These are phyloP conservation scores for Trichophyton benhamiae DNA, from an alignment of 2,329 filamentous ascomycete genomes.

Conservation along the genomic window DNA sequence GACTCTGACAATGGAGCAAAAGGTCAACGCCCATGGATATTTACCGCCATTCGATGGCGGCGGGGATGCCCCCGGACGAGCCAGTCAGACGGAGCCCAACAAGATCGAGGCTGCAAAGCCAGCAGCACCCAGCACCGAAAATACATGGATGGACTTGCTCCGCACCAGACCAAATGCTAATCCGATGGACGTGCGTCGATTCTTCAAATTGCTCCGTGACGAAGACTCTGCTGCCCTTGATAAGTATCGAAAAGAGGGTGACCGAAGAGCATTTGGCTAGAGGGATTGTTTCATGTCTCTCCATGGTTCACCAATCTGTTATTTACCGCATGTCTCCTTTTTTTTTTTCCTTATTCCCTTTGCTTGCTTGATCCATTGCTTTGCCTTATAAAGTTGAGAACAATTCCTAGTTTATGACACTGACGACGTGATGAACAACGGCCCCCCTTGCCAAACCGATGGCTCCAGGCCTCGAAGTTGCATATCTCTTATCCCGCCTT, in stretches of 20 bases:
- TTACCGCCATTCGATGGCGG: slow-evolving; percentile 22
- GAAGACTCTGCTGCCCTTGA: slow-evolving; percentile 18
- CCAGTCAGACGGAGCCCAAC: background rate
- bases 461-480: background rate
- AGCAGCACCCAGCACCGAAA: background rate
- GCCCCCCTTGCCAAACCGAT: background rate
- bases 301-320: background rate
- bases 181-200: slow-evolving; percentile 16
- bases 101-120: background rate
- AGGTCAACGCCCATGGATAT: slow-evolving; percentile 22
- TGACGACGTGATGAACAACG: background rate
- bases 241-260: slow-evolving; percentile 11
- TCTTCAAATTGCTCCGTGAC: slow-evolving; percentile 17
- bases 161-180: slow-evolving; percentile 11
- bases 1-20: slow-evolving; percentile 20
- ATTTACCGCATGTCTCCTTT: background rate
- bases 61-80: slow-evolving; percentile 11
- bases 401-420: background rate
- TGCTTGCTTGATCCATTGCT: background rate
- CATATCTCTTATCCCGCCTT: background rate
- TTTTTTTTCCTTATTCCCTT: background rate
- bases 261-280: slow-evolving; percentile 8
- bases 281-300: background rate
- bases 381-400: background rate
- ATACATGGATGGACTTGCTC: slow-evolving; percentile 1